Percentiles rank a stretch among this genome's conserved stretches.
Evolutionary conservation across 495 filamentous ascomycete species (phyloP).

Genomic region (Cetradonia linearis): DNA sequence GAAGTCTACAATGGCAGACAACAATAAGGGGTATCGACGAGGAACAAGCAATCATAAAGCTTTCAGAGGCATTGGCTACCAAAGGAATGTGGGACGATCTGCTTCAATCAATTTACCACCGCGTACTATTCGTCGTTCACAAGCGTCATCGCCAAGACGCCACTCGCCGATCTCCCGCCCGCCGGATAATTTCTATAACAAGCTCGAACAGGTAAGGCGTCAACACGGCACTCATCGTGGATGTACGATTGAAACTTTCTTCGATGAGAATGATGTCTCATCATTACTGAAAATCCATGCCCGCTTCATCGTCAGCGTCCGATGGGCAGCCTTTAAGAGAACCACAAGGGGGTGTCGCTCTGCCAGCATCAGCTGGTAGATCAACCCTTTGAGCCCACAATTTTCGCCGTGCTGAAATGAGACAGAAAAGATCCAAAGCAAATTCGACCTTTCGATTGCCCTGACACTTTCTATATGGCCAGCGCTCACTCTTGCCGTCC

Average conservation of each 20-base stretch:
- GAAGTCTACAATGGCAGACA: background rate
- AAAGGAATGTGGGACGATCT: background rate
- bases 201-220: background rate
- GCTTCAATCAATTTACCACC: background rate
- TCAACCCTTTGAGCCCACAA: background rate
- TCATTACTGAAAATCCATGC: background rate
- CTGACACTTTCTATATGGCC: conserved; percentile 75
- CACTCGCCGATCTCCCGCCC: conserved; percentile 14
- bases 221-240: background rate
- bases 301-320: background rate
- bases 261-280: background rate
- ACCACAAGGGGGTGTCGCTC: conserved; percentile 20
- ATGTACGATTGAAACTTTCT: background rate
- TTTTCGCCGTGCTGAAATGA: conserved; percentile 6
- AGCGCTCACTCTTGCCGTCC: conserved; percentile 75
- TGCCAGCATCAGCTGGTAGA: conserved; percentile 24
- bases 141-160: conserved; percentile 2
- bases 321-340: background rate
- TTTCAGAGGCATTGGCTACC: background rate
- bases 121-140: background rate
- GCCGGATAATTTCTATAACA: background rate
- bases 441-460: conserved; percentile 75
- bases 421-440: conserved; percentile 31
- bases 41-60: background rate
- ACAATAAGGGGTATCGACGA: too few relatives aligned